Base-by-base conservation (phyloP, 108 stramenopile genomes). In the Nitzschia palea region DNA sequence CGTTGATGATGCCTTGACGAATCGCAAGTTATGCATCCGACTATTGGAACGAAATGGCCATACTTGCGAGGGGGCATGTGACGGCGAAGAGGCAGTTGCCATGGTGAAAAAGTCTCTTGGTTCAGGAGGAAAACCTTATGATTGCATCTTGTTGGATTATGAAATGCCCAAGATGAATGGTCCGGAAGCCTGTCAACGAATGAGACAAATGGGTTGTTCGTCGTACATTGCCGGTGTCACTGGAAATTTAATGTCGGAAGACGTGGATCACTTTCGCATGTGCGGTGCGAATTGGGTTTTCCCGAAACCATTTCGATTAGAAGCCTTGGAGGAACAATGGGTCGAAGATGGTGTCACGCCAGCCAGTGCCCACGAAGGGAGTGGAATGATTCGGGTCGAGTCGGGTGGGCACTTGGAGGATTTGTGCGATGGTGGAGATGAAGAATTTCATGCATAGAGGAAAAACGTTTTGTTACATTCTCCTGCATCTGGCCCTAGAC, bases 141-240 rank as follows among this genome's bases (percentile, higher is more conserved):
- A 83, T 44, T 57, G 65, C 15, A 65, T 83, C 25, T 40, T 83
- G 23, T 68, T 80, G 50, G 74, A 76, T 44, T 72, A 56, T 68
- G 74, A 80, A 56, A 80, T 80, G 79, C 79, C 79, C 8, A 53
- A 76, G 15, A 53, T 76, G 64, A 62, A 76, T 62, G 79, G 79
- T 12, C 74, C 79, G 8, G 70, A 42, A 4, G 79, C 79, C n/a
- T 33, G 66, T 20, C 51, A 69, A 30, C 35, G n/a, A 32, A 67
- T 84, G 2, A 62, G 83, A 31, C 48, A 71, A 14, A 27, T 80
- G 58, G 76, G 79, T 12, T 73, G 65, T 40, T 52, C 65, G 30
- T 44, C 53, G 2, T 54, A 30, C 22, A 84, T 84, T 36, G 37
- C 76, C 33, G 83, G 83, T 2, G 58, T 80, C 12, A 77, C 80